These are phyloP conservation scores for Microcyclosporella mali DNA, from an alignment of 2,329 filamentous ascomycete species.

Conservation along the genomic window DNA sequence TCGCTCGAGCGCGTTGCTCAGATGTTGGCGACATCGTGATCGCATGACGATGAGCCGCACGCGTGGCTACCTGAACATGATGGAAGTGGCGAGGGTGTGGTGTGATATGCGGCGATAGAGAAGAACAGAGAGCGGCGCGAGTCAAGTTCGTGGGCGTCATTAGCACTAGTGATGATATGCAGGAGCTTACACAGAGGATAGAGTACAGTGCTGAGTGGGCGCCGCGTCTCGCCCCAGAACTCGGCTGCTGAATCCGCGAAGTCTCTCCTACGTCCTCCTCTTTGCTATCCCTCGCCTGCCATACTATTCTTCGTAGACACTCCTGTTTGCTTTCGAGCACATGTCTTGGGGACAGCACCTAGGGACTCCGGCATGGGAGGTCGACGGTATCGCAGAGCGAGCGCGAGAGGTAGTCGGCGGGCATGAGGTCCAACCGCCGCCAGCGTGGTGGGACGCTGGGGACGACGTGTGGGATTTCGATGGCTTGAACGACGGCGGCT, in stretches of 20 bases:
- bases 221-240: too few species aligned
- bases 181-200: too few species aligned
- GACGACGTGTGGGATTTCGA: conserved; percentile 4
- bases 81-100: conserved; percentile 2
- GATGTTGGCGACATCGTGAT: conserved; percentile 27
- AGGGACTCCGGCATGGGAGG: conserved; percentile 8
- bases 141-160: background rate
- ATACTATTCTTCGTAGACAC: too few species aligned
- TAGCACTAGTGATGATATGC: background rate
- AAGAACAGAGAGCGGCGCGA: background rate
- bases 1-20: conserved; percentile 27
- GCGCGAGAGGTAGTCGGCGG: background rate
- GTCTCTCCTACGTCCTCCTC: too few species aligned
- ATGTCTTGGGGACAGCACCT: too few species aligned
- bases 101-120: background rate
- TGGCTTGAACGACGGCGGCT: background rate
- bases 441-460: background rate
- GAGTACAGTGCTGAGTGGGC: too few species aligned
- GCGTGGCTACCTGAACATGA: conserved; percentile 5
- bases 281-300: too few species aligned
- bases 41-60: conserved; percentile 23
- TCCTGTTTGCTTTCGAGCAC: conserved; percentile 2
- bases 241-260: too few species aligned
- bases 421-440: background rate
- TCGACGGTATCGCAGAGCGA: conserved; percentile 2